phyloP scores from a whole-genome alignment of 1,139 yeast species.

The Hyphopichia khmerensis region DNA sequence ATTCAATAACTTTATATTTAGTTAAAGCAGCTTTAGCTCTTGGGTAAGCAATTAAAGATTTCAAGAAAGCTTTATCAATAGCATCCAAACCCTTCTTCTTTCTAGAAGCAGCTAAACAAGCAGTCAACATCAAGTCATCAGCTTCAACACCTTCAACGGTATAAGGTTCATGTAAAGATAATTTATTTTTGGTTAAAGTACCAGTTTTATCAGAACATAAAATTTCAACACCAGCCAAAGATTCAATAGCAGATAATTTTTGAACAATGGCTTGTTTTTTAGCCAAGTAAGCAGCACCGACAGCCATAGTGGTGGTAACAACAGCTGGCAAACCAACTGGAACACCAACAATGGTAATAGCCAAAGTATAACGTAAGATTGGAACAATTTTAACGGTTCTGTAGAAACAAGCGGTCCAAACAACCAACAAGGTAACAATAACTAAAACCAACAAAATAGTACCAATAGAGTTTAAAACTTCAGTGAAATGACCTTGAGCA shows the following conservation, averaged over 20 bases:
- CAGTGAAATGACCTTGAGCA: conserved; percentile 96
- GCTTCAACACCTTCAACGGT: conserved; percentile 99
- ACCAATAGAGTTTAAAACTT: conserved; percentile 97
- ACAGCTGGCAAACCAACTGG: conserved; percentile 99
- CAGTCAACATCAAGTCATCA: conserved; percentile 96
- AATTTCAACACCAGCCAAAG: conserved; percentile 98
- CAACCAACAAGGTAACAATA: conserved; percentile 80
- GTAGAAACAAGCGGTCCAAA: conserved; percentile 96
- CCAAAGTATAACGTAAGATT: conserved; percentile 91
- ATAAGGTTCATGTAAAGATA: conserved; percentile 97
- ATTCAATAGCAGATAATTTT: conserved; percentile 96
- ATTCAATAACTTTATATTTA: conserved; percentile 91
- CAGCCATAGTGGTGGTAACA: conserved; percentile 99
- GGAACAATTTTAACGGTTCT: conserved; percentile 85
- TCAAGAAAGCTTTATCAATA: conserved; percentile 95
- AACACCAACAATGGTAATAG: conserved; percentile 98
- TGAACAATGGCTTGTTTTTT: conserved; percentile 98
- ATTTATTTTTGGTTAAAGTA: conserved; percentile 97
- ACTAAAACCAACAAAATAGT: conserved; percentile 87
- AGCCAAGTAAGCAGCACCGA: conserved; percentile 99
- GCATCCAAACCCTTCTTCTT: conserved; percentile 99
- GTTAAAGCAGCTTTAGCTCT: conserved; percentile 94
- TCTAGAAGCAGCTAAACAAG: conserved; percentile 97
- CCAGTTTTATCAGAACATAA: conserved; percentile 99
- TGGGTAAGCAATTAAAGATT: conserved; percentile 83